Evolutionary conservation across 2,329 filamentous ascomycete genomes (phyloP), one percentile per base, ranked within the genome.

Genomic region (Neurospora sp.): DNA sequence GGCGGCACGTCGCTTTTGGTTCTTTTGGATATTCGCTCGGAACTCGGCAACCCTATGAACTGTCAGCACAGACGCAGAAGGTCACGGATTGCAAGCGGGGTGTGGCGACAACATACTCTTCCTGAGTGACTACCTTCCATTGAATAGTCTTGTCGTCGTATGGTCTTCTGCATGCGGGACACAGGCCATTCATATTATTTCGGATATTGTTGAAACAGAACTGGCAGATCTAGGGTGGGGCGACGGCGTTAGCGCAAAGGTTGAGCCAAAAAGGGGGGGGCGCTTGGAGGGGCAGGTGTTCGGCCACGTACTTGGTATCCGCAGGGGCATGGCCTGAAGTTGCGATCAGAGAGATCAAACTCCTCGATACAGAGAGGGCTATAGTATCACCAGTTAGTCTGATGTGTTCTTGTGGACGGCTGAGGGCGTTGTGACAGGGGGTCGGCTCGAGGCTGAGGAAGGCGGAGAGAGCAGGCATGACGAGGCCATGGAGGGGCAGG

Each of bases 131-230:
- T 70, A 96, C 91, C 81, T 97, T 97, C 87, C 93, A 99, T 81
- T 97, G 89, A 79, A 99, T 98, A 38, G 93, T 96, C 79, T 95
- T 95, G 75, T 99, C 96, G 80, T 97, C 93, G 80, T 99, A 99
- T 6, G 93, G 91, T 79, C 96, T 88, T 81, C 96, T 89, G 80
- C 96, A 99, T 75, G 97, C 97, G n/a, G 96, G 96, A 80, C 96
- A 99, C 70, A 97, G 87, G 41, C 95, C 94, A 79, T 97, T 98
- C 87, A 97, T 93, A 77, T 97, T 97, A 76, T 92, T 97, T 82
- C 96, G 97, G 80, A 99, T 96, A 80, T 98, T 99, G 82, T 99
- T 97, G 84, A 95, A 99, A 83, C 96, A 99, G 82, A 99, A 99
- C 84, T 99, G 96, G 82, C 96, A 99, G 80, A 99, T 95, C 94